These are phyloP conservation scores for Apiotrichum sp. DNA, from an alignment of 1,284 basidiomycete genomes.

Conservation along the genomic window DNA sequence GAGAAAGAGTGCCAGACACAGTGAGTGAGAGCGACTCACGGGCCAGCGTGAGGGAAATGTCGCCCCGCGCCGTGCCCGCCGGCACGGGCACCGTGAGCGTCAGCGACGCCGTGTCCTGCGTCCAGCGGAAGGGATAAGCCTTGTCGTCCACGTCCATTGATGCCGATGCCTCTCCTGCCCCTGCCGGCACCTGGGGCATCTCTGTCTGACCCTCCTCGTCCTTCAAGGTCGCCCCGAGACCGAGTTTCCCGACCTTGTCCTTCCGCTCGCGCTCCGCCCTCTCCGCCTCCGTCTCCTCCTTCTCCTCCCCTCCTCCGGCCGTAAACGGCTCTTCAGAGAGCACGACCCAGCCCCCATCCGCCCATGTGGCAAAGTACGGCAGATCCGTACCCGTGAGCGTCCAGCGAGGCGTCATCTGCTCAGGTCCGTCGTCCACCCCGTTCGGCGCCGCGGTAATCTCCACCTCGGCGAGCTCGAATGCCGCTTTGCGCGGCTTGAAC, in stretches of 20 bases:
- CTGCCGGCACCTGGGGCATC: background rate
- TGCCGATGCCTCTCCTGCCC: background rate
- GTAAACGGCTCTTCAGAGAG: slow-evolving; percentile 26
- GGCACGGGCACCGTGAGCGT: slow-evolving; percentile 78
- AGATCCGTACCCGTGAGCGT: slow-evolving; percentile 63
- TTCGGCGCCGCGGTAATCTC: slow-evolving; percentile 11
- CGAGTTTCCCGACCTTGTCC: slow-evolving; percentile 20
- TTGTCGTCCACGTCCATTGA: slow-evolving; percentile 12
- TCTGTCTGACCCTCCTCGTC: slow-evolving; percentile 2
- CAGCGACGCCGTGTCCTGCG: slow-evolving; percentile 72
- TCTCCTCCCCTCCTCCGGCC: background rate
- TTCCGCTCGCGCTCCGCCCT: slow-evolving; percentile 11
- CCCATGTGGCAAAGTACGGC: slow-evolving; percentile 51
- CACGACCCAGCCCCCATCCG: slow-evolving; percentile 32
- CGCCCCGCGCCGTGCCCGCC: slow-evolving; percentile 57
- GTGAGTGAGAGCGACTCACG: slow-evolving; percentile 54
- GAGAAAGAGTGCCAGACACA: slow-evolving; percentile 43
- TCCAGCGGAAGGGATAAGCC: slow-evolving; percentile 76
- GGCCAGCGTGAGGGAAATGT: slow-evolving; percentile 64
- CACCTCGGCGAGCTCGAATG: background rate
- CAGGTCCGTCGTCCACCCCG: slow-evolving; percentile 23
- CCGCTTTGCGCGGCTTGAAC: background rate
- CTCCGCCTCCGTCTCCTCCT: slow-evolving; percentile 15
- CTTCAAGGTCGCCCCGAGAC: slow-evolving; percentile 27
- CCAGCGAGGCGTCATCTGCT: slow-evolving; percentile 56